Base-by-base conservation (phyloP, 805 yeast genomes). In the Hanseniaspora thailandica region DNA sequence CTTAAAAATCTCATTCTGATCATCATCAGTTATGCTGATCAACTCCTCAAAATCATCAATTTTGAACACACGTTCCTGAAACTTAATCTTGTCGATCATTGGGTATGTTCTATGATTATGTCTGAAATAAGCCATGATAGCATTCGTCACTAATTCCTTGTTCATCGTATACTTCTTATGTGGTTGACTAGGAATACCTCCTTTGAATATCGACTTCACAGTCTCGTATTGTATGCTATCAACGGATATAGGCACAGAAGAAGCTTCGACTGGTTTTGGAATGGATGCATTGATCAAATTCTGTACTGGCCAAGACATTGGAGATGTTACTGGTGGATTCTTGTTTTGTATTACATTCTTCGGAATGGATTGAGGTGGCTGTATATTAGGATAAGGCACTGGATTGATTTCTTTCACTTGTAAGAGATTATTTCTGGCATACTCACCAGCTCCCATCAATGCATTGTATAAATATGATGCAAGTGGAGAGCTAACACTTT, bases 31-130 rank as follows among this genome's bases (percentile, higher is more conserved):
- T 26, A 64, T 61, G 30, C 64, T 57, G 9, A 54, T 57, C 10
- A 55, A 40, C 1, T 51, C 31, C 5, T 57, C 58, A 34, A 70
- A 64, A 34, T 62, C 62, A 7, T 62, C 50, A 5, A 68, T 61
- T 1, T 61, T 60, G 2, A 65, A 59, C 6, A 71, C 70, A 17
- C 61, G 59, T 7, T 64, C 63, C 40, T 68, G 45, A 50, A 73
- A 71, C 17, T 64, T 66, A 2, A 65, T 57, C 48, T 72, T 71
- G 54, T 72, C 68, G 43, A 74, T 62, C 61, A 73, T 69, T 19
- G 76, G 76, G 57, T 71, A 70, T 3, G 73, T 64, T 43, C 72
- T 62, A 46, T 73, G 75, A 47, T 71, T 71, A 57, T 70, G 75
- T 45, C 71, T 69, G 57, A 74, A 70, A 60, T 69, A 75, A 1